Evolutionary conservation across 2,329 filamentous ascomycete genomes (phyloP).

Genomic region (Xylaria sp.): DNA sequence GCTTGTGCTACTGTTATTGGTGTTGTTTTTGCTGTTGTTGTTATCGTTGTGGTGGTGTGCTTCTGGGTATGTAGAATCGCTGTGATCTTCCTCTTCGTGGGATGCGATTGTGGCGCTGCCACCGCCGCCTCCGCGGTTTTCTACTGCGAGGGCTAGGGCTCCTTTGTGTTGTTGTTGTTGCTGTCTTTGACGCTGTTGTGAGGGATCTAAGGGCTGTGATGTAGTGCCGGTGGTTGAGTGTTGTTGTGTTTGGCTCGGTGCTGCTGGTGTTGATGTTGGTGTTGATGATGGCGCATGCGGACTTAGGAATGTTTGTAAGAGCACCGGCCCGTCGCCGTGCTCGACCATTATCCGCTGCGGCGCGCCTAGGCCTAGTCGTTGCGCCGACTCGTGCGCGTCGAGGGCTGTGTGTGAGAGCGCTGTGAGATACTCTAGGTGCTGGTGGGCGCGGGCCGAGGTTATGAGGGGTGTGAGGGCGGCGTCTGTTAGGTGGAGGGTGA

Average conservation of each 20-base stretch:
- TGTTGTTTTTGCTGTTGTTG: too few species aligned
- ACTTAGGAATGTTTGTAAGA: slow-evolving; percentile 32
- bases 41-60: background rate
- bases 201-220: background rate
- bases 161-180: slow-evolving; percentile 27
- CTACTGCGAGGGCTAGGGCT: slow-evolving; percentile 31
- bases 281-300: slow-evolving; percentile 2
- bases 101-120: slow-evolving; percentile 1
- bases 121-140: slow-evolving; percentile 16
- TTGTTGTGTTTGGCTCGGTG: background rate
- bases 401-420: slow-evolving; percentile 64
- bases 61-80: slow-evolving; percentile 3
- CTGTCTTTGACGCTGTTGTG: background rate
- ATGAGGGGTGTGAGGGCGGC: slow-evolving; percentile 67
- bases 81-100: background rate
- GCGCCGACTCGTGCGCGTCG: slow-evolving; percentile 63
- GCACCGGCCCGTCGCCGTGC: slow-evolving; percentile 53
- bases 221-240: background rate
- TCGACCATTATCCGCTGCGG: slow-evolving; percentile 70
- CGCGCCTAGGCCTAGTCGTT: slow-evolving; percentile 63
- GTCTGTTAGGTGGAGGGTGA: slow-evolving; percentile 69
- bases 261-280: too few species aligned
- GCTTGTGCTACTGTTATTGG: too few species aligned
- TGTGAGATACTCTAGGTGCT: slow-evolving; percentile 62
- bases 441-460: slow-evolving; percentile 57